These are phyloP conservation scores for Fusarium neocosmosporiellum DNA, from an alignment of 2,329 filamentous ascomycete genomes.

Conservation along the genomic window DNA sequence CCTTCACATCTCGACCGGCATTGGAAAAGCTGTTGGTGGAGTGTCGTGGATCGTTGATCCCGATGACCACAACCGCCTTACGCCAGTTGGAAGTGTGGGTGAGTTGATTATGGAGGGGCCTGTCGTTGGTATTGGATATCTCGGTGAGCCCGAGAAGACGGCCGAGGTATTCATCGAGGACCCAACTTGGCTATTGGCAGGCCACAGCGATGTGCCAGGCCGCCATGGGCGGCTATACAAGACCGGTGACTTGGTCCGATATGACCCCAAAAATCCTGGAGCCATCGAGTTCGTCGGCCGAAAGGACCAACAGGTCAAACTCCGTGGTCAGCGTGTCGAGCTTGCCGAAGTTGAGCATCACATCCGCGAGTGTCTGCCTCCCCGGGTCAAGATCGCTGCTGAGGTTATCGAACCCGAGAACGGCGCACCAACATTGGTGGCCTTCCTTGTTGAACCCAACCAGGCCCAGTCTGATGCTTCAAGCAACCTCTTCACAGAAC, in stretches of 20 bases:
- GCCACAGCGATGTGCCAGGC: conserved; percentile 49
- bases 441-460: conserved; percentile 20
- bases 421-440: conserved; percentile 29
- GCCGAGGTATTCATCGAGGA: conserved; percentile 66
- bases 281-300: conserved; percentile 50
- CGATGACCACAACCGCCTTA: conserved; percentile 55
- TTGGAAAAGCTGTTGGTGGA: conserved; percentile 53
- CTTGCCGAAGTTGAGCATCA: conserved; percentile 63
- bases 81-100: conserved; percentile 61
- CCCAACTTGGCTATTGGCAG: conserved; percentile 61
- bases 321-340: conserved; percentile 63
- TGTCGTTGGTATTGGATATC: conserved; percentile 69
- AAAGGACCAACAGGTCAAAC: conserved; percentile 74
- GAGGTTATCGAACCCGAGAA: conserved; percentile 51
- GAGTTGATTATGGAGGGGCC: conserved; percentile 66
- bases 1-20: conserved; percentile 56
- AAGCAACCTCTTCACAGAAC: conserved; percentile 38
- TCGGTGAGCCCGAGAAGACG: conserved; percentile 68
- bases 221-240: conserved; percentile 62
- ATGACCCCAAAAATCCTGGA: neutral
- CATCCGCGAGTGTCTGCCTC: conserved; percentile 52
- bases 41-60: conserved; percentile 62
- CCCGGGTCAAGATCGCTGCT: conserved; percentile 51
- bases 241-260: conserved; percentile 63
- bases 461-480: neutral